Evolutionary conservation across 352 stramenopile species (phyloP).

Genomic region (Globisporangium echinulatum): DNA sequence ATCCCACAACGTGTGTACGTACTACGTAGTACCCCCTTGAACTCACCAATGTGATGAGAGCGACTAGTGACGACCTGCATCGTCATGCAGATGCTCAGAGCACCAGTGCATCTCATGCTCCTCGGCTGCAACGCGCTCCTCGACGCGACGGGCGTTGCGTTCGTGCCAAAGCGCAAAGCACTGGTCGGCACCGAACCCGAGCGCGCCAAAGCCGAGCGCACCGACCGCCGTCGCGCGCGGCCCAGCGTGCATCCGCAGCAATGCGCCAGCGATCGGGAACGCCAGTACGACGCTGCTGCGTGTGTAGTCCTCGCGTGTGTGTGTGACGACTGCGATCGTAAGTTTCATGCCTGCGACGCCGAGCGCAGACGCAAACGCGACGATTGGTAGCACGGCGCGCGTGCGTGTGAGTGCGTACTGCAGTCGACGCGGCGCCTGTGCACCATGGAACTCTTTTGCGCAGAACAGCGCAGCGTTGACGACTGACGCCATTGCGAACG

Average conservation of each 20-base stretch:
- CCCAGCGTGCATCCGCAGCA: slow-evolving; percentile 36
- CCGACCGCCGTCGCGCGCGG: slow-evolving; percentile 35
- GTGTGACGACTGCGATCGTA: slow-evolving; percentile 33
- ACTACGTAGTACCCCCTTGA: too few species aligned
- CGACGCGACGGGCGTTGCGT: not conserved
- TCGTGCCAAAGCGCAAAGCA: slow-evolving; percentile 2
- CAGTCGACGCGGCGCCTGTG: slow-evolving; percentile 13
- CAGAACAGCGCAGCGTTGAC: slow-evolving; percentile 22
- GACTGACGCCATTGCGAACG: slow-evolving; percentile 22
- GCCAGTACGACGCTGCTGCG: slow-evolving; percentile 42
- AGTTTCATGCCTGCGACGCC: slow-evolving; percentile 58
- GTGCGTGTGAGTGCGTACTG: slow-evolving; percentile 26
- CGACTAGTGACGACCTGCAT: too few species aligned
- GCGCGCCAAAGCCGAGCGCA: slow-evolving; percentile 24
- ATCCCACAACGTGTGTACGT: too few species aligned
- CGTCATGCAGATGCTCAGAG: not conserved
- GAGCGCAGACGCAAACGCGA: slow-evolving; percentile 30
- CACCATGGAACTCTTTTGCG: slow-evolving; percentile 23
- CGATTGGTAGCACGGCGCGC: slow-evolving; percentile 26
- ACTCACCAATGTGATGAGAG: too few species aligned
- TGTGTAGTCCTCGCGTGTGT: slow-evolving; percentile 49
- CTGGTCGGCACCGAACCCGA: slow-evolving; percentile 33
- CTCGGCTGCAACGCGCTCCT: not conserved
- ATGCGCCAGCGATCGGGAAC: slow-evolving; percentile 36
- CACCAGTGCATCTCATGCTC: too few species aligned